Conservation (phyloP, 306 rosid species). For the Corylus heterophylla region DNA sequence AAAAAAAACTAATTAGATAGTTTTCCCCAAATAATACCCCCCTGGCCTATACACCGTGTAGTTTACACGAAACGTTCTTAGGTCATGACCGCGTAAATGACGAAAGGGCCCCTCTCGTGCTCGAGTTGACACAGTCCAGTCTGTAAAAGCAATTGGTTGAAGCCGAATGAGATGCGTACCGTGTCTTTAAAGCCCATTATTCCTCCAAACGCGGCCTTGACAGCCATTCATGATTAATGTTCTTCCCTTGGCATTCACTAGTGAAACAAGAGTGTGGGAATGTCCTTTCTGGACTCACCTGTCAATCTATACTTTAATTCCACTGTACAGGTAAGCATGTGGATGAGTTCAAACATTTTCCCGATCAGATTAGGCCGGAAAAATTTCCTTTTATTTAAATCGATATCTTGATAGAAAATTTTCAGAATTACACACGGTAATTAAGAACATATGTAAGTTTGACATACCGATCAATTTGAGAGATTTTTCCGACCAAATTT, state of each 20-base stretch:
- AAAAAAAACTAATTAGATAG: too few relatives aligned
- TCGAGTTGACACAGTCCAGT: background rate
- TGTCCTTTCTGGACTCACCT: constrained; percentile 27
- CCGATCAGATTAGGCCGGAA: too few relatives aligned
- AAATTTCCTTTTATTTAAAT: too few relatives aligned
- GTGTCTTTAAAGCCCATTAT: constrained; percentile 31
- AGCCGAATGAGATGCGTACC: constrained; percentile 35
- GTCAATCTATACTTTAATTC: background rate
- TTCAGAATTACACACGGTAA: too few relatives aligned
- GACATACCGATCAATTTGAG: too few relatives aligned
- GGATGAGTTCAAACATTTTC: too few relatives aligned
- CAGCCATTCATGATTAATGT: constrained; percentile 12
- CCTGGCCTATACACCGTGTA: background rate
- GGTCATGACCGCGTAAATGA: background rate
- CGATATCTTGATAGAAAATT: too few relatives aligned
- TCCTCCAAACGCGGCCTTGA: constrained; percentile 47
- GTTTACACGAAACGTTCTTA: background rate
- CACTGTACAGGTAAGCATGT: background rate
- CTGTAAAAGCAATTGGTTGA: background rate
- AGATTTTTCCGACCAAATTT: too few relatives aligned
- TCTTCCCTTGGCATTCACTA: constrained; percentile 1
- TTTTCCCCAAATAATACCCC: background rate
- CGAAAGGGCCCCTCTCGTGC: background rate
- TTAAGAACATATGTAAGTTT: too few relatives aligned
- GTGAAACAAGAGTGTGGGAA: background rate